Percentiles rank a stretch among this genome's conserved stretches.
These are phyloP conservation scores for Themeda triandra DNA, from an alignment of 176 grass and related monocot genomes.

Conservation along the genomic window DNA sequence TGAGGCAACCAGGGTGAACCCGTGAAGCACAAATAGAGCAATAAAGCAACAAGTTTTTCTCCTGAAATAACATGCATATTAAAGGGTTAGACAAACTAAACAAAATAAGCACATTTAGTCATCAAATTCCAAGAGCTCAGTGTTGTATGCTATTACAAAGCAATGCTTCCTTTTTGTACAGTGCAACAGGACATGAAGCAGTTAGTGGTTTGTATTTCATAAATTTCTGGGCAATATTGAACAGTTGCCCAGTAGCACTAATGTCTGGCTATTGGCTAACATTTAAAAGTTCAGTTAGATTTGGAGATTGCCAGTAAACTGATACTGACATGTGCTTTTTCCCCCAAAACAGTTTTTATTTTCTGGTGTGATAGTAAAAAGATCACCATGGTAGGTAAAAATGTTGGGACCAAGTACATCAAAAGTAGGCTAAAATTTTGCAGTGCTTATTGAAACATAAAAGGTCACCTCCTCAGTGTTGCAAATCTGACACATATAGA, in stretches of 20 bases:
- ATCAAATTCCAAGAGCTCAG: not conserved
- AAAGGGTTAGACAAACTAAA: constrained; percentile 1
- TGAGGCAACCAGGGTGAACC: constrained; percentile 80
- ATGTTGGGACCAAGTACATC: not conserved
- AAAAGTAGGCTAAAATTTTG: constrained; percentile 3
- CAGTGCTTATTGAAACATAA: not conserved
- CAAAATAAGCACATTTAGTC: not conserved
- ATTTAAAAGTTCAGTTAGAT: not conserved
- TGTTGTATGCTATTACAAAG: not conserved
- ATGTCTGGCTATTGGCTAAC: not conserved
- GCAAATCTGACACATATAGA: constrained; percentile 83
- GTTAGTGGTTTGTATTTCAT: no score
- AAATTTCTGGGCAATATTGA: not conserved
- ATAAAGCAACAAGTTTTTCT: constrained; percentile 64
- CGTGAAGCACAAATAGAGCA: constrained; percentile 73
- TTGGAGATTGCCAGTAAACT: not conserved
- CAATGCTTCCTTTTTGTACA: constrained; percentile 10
- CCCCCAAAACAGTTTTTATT: not conserved
- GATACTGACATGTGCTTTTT: not conserved
- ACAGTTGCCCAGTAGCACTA: not conserved
- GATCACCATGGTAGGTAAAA: not conserved
- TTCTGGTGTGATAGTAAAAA: not conserved
- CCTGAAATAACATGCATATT: constrained; percentile 47
- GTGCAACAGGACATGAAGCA: not conserved
- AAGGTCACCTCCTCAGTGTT: constrained; percentile 74